Evolutionary conservation across 148 eudicot genomes (phyloP), one percentile per base, ranked within the genome.

Genomic region (Bassia scoparia): DNA sequence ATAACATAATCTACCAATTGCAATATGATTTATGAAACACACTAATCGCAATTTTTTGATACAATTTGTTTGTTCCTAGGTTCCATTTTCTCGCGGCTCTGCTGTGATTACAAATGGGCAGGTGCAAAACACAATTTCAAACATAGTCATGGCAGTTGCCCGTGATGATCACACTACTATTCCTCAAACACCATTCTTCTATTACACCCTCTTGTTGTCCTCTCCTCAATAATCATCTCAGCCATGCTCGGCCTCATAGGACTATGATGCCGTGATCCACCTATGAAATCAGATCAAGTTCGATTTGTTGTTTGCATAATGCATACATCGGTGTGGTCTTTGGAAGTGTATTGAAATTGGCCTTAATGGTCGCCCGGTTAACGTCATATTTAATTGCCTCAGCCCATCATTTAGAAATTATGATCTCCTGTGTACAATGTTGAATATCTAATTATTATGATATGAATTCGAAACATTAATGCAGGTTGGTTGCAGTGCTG

Each of bases 191-290:
- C 96, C 97, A 0, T 58, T 91, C 53, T 91, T 95, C 81, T 77
- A 88, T 48, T 91, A 88, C 84, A 95, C 99, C 30, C 99, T 1
- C 81, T 89, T 0, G 99, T 91, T 1, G 94, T 95, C 4, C 84
- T 95, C 8, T 84, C 99, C 0, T 83, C 99, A 0, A 95, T 95
- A 8, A 91, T 95, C 61, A 81, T 95, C 31, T 81, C 96, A 1
- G 99, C 97, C 31, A 91, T 95, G 97, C 90, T 91, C 20, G 93
- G 99, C 55, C 91, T 95, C 53, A 88, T 95, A 4, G 96, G n/a
- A 95, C 78, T 91, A 91, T 44, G 84, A 87, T 18, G 94, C 83
- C 5, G 97, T 93, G 0, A 74, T 88, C 46, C 96, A 95, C 74
- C 88, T 95, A 1, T 95, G 89, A 88, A 81, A 80, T 1, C 76